Conservation (phyloP, 306 rosid species). For the Canavalia gladiata region DNA sequence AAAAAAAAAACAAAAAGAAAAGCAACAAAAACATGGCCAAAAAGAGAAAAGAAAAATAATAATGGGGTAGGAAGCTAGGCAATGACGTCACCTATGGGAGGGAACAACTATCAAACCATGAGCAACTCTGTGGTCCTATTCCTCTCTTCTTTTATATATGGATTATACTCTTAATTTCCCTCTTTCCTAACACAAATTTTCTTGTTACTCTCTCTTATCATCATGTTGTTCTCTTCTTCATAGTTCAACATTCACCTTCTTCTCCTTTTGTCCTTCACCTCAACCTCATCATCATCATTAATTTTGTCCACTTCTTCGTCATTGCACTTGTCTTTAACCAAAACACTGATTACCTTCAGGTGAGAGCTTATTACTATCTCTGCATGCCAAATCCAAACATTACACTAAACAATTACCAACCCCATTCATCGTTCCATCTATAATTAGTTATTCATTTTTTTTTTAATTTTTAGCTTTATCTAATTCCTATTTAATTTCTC, state of each 20-base stretch:
- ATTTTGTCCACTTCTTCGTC: slow-evolving; percentile 37
- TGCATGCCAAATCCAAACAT: slow-evolving; percentile 17
- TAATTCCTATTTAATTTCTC: background rate
- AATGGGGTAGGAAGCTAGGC: slow-evolving; percentile 40
- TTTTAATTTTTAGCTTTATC: background rate
- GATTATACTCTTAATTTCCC: slow-evolving; percentile 39
- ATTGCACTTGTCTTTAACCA: slow-evolving; percentile 21
- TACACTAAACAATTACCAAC: background rate
- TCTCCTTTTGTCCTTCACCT: slow-evolving; percentile 42
- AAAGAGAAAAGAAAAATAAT: background rate
- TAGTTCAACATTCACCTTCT: slow-evolving; percentile 34
- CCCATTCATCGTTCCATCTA: background rate
- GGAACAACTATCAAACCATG: slow-evolving; percentile 76
- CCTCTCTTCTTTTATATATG: slow-evolving; percentile 55
- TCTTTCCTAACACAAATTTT: slow-evolving; percentile 50
- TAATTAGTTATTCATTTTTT: background rate
- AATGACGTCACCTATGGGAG: slow-evolving; percentile 66
- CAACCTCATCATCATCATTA: slow-evolving; percentile 41
- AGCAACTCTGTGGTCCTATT: slow-evolving; percentile 78
- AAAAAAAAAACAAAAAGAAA: background rate
- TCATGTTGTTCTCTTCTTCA: slow-evolving; percentile 46
- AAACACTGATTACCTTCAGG: slow-evolving; percentile 29
- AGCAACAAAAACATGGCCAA: slow-evolving; percentile 1
- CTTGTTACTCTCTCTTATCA: slow-evolving; percentile 16
- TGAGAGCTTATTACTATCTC: background rate